Conservation (phyloP, 305 asterid genomes). For the Rubia tinctorum region DNA sequence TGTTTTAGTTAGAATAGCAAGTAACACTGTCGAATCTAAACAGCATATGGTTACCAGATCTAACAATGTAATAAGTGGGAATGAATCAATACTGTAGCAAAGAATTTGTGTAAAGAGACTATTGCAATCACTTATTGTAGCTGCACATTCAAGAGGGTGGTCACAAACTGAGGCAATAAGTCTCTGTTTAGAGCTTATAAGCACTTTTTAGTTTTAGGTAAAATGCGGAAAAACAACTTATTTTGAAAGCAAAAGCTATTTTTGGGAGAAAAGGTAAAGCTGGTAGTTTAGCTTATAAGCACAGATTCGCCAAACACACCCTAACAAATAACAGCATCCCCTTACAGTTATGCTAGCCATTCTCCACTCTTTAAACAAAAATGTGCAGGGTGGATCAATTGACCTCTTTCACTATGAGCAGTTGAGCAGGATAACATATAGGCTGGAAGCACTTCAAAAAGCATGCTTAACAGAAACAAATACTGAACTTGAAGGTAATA, state of each 20-base stretch:
- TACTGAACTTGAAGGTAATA: not conserved
- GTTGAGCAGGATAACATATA: not conserved
- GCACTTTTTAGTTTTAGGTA: no score
- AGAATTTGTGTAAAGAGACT: not conserved
- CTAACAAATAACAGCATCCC: not conserved
- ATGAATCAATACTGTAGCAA: not conserved
- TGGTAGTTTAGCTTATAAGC: no score
- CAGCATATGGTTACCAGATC: not conserved
- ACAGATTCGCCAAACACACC: no score
- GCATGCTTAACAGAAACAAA: not conserved
- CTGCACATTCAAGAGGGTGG: not conserved
- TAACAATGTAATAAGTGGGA: not conserved
- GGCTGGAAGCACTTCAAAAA: not conserved
- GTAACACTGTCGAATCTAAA: not conserved
- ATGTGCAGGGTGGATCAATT: not conserved
- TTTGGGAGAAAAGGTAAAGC: no score
- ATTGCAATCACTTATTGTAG: not conserved
- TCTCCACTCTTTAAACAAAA: not conserved
- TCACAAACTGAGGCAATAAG: not conserved
- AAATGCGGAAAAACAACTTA: no score
- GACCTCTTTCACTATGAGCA: not conserved
- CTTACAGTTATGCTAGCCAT: not conserved
- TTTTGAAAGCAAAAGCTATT: no score
- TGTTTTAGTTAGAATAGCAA: constrained; percentile 14
- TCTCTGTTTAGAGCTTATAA: no score